phyloP scores from a whole-genome alignment of 768 basidiomycete species.

The Kwoniella sp. region DNA sequence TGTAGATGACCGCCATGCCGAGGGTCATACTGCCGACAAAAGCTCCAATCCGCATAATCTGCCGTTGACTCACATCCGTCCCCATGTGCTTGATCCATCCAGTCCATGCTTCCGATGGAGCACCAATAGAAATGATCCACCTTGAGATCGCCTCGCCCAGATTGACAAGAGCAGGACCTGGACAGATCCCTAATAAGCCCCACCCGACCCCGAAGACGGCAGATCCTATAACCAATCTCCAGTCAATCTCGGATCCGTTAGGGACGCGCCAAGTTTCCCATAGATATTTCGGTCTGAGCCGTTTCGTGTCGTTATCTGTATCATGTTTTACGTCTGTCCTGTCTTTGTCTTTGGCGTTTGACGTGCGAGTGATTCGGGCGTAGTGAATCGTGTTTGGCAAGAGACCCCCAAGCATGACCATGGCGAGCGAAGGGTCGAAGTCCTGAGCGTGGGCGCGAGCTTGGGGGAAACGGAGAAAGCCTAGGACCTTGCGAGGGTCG shows the following conservation, averaged over 20 bases:
- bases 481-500: constrained; percentile 50
- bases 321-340: neutral
- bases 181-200: constrained; percentile 56
- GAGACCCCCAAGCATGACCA: constrained; percentile 55
- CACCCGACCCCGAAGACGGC: constrained; percentile 56
- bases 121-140: neutral
- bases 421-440: constrained; percentile 55
- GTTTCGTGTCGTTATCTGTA: neutral
- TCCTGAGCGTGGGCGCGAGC: constrained; percentile 6
- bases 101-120: no score
- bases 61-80: neutral
- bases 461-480: constrained; percentile 50
- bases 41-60: neutral
- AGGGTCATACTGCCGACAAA: neutral
- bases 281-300: constrained; percentile 9
- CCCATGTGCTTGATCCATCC: no score
- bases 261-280: constrained; percentile 49
- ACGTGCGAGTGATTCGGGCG: constrained; percentile 5
- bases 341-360: neutral
- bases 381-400: constrained; percentile 52
- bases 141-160: constrained; percentile 12
- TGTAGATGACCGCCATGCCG: neutral
- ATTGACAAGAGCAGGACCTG: constrained; percentile 51
- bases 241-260: constrained; percentile 35
- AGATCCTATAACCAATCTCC: constrained; percentile 41